Percentiles rank a stretch among this genome's conserved stretches.
Evolutionary conservation across 2,329 filamentous ascomycete species (phyloP).

Genomic region (Pseudopyrenochaeta lycopersici): DNA sequence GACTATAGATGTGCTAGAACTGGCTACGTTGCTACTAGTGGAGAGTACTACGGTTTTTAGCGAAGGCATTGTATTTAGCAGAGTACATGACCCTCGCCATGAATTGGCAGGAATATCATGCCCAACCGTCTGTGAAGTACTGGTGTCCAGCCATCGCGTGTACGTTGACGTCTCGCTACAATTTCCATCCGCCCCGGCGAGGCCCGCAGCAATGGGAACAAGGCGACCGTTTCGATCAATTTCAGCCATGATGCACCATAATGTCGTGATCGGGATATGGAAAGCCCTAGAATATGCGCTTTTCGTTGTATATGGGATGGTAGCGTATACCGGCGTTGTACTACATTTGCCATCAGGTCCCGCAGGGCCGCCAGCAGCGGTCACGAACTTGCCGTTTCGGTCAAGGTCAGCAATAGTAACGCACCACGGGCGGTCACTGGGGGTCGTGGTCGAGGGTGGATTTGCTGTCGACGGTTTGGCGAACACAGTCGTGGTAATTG

Average conservation of each 20-base stretch:
- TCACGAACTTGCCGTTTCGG: slow-evolving; percentile 8
- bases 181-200: neutral
- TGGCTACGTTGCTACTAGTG: neutral
- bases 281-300: neutral
- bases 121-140: neutral
- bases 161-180: slow-evolving; percentile 1
- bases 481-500: neutral
- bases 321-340: slow-evolving; percentile 10
- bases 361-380: slow-evolving; percentile 15
- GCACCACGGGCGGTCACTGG: slow-evolving; percentile 13
- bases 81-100: neutral
- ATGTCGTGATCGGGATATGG: neutral
- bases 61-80: neutral
- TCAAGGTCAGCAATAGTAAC: slow-evolving; percentile 22
- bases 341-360: slow-evolving; percentile 16
- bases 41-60: neutral
- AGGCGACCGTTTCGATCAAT: slow-evolving; percentile 6
- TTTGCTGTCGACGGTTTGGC: neutral
- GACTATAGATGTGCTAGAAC: neutral
- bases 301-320: slow-evolving; percentile 11
- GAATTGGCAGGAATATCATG: no score
- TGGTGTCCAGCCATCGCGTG: neutral
- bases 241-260: slow-evolving; percentile 15
- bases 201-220: slow-evolving; percentile 9
- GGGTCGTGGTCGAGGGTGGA: neutral